phyloP scores from a whole-genome alignment of 2,329 filamentous ascomycete species.

The Fusarium phyllophilum region DNA sequence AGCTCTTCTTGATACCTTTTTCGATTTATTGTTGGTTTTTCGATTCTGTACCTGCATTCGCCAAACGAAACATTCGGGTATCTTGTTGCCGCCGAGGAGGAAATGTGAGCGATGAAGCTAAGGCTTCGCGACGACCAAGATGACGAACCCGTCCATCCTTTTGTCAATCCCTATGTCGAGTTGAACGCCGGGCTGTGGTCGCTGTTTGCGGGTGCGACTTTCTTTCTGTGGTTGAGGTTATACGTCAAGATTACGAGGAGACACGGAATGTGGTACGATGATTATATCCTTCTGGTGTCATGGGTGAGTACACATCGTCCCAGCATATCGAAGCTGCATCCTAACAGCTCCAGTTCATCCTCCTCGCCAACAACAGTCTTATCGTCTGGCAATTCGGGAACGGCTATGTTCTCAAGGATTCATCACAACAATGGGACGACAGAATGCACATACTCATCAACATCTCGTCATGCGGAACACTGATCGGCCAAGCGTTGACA shows the following conservation, averaged over 20 bases:
- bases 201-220: constrained; percentile 46
- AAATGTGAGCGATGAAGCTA: constrained; percentile 39
- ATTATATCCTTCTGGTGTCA: constrained; percentile 50
- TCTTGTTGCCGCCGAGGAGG: neutral
- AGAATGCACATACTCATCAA: constrained; percentile 64
- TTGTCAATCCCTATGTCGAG: constrained; percentile 45
- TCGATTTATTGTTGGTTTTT: constrained; percentile 10
- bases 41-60: neutral
- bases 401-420: constrained; percentile 55
- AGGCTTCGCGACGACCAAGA: constrained; percentile 40
- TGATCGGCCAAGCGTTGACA: constrained; percentile 50
- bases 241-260: constrained; percentile 50
- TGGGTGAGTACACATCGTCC: constrained; percentile 45
- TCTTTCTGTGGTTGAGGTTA: constrained; percentile 47
- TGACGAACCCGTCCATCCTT: constrained; percentile 37
- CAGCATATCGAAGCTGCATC: neutral
- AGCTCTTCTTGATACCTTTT: neutral
- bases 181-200: constrained; percentile 50
- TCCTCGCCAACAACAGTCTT: constrained; percentile 57
- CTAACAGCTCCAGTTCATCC: constrained; percentile 48
- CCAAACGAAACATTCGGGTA: constrained; percentile 6
- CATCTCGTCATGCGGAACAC: constrained; percentile 50
- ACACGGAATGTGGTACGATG: constrained; percentile 53
- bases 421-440: constrained; percentile 58
- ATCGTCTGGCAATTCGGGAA: constrained; percentile 59